Percentiles rank a stretch among this genome's conserved stretches.
These are phyloP conservation scores for Coemansia sp. DNA, from an alignment of 192 early-diverging fungal species.

Conservation along the genomic window DNA sequence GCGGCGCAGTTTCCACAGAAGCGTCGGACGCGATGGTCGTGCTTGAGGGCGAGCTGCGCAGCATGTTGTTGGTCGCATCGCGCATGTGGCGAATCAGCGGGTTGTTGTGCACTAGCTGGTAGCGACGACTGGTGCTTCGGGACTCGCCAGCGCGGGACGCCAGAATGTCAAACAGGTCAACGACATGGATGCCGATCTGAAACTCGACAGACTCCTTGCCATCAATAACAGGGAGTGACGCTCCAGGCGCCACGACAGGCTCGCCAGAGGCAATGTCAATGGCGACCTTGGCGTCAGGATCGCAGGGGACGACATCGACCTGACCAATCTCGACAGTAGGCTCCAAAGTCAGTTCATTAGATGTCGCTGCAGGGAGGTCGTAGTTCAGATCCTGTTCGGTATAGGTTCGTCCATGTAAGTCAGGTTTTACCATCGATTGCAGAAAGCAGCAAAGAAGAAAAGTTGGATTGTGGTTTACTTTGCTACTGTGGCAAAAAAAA, in stretches of 20 bases:
- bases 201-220: constrained; percentile 70
- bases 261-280: constrained; percentile 8
- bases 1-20: background rate
- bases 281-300: background rate
- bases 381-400: constrained; percentile 41
- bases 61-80: constrained; percentile 39
- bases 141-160: constrained; percentile 33
- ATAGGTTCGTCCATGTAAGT: constrained; percentile 54
- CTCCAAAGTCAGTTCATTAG: background rate
- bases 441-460: constrained; percentile 5
- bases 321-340: constrained; percentile 1
- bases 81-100: constrained; percentile 46
- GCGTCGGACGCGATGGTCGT: constrained; percentile 31
- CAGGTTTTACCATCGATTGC: constrained; percentile 44
- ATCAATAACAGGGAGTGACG: constrained; percentile 43
- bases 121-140: constrained; percentile 23
- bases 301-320: background rate
- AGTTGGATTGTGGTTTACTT: background rate
- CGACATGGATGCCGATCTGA: constrained; percentile 67
- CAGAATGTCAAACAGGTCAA: constrained; percentile 81
- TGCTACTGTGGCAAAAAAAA: background rate
- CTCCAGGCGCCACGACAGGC: constrained; percentile 23
- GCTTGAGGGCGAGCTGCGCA: constrained; percentile 48
- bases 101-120: constrained; percentile 52
- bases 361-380: constrained; percentile 1